A percentile compares a stretch with the other conserved stretches of the same genome.
These are phyloP conservation scores for Fusarium tanahbumbuense DNA, from an alignment of 2,329 filamentous ascomycete species.

Conservation along the genomic window DNA sequence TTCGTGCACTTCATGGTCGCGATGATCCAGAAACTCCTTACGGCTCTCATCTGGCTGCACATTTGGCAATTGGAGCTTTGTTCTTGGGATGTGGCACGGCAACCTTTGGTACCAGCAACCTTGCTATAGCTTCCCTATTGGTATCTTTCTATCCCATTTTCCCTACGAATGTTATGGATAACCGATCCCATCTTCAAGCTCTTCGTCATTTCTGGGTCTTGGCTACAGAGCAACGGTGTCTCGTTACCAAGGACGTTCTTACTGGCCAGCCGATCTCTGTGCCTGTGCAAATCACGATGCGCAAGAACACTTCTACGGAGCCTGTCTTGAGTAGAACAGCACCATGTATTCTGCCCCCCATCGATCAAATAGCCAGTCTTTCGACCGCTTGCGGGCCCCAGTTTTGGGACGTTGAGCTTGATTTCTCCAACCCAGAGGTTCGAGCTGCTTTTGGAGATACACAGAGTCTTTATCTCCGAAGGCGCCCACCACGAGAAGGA, in stretches of 20 bases:
- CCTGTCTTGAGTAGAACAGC: constrained; percentile 59
- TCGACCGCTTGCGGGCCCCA: constrained; percentile 69
- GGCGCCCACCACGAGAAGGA: constrained; percentile 74
- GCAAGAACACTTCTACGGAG: constrained; percentile 54
- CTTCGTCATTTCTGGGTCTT: constrained; percentile 98
- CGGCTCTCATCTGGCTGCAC: constrained; percentile 91
- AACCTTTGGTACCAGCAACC: constrained; percentile 88
- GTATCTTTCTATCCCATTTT: constrained; percentile 96
- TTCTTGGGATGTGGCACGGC: constrained; percentile 94
- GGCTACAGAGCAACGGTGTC: constrained; percentile 87
- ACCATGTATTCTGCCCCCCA: constrained; percentile 72
- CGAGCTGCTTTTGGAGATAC: constrained; percentile 70
- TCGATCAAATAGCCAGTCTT: constrained; percentile 71
- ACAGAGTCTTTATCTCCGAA: constrained; percentile 79
- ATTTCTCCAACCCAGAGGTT: constrained; percentile 75
- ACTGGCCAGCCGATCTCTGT: constrained; percentile 83
- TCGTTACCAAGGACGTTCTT: constrained; percentile 87
- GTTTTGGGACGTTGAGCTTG: constrained; percentile 85
- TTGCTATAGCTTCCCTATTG: constrained; percentile 86
- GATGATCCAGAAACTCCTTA: constrained; percentile 87
- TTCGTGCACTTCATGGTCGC: constrained; percentile 88
- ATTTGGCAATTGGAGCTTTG: constrained; percentile 89
- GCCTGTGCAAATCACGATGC: constrained; percentile 74
- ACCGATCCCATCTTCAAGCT: constrained; percentile 92
- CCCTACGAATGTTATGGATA: constrained; percentile 89